Conservation (phyloP, 176 grass and related monocot genomes). For the Typha latifolia region DNA sequence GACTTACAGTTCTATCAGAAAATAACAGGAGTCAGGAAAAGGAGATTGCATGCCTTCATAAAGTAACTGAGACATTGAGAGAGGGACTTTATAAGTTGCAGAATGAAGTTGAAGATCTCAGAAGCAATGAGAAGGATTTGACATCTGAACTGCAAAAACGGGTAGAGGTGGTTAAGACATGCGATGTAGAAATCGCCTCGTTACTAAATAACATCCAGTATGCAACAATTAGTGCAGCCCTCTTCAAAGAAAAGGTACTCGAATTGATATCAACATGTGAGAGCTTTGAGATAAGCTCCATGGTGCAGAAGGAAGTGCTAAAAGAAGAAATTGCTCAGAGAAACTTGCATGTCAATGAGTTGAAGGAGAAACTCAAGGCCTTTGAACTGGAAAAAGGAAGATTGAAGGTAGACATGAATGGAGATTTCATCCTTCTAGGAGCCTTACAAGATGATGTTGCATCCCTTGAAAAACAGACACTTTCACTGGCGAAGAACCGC, state of each 20-base stretch:
- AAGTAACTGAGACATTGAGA: slow-evolving; percentile 41
- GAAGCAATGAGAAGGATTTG: slow-evolving; percentile 38
- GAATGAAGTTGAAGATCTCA: slow-evolving; percentile 32
- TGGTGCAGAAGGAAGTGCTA: slow-evolving; percentile 72
- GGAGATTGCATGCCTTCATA: slow-evolving; percentile 22
- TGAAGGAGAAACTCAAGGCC: slow-evolving; percentile 66
- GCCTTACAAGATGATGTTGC: slow-evolving; percentile 60
- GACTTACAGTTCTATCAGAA: not conserved
- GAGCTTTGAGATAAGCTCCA: slow-evolving; percentile 71
- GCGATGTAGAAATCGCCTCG: slow-evolving; percentile 48
- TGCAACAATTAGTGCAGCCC: slow-evolving; percentile 53
- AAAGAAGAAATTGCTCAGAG: slow-evolving; percentile 67
- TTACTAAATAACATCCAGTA: slow-evolving; percentile 56
- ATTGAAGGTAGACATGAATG: slow-evolving; percentile 66
- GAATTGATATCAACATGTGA: slow-evolving; percentile 65
- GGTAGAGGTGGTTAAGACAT: slow-evolving; percentile 37
- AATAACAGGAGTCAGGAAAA: not conserved
- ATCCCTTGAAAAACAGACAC: slow-evolving; percentile 56
- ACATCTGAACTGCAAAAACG: slow-evolving; percentile 8
- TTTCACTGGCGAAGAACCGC: slow-evolving; percentile 50
- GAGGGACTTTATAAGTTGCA: slow-evolving; percentile 37
- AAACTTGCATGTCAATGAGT: slow-evolving; percentile 51
- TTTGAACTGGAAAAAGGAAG: slow-evolving; percentile 74
- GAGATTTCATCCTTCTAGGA: slow-evolving; percentile 49
- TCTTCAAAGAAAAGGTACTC: slow-evolving; percentile 79